Base-by-base conservation (phyloP, 306 rosid species). In the Trifolium repens region DNA sequence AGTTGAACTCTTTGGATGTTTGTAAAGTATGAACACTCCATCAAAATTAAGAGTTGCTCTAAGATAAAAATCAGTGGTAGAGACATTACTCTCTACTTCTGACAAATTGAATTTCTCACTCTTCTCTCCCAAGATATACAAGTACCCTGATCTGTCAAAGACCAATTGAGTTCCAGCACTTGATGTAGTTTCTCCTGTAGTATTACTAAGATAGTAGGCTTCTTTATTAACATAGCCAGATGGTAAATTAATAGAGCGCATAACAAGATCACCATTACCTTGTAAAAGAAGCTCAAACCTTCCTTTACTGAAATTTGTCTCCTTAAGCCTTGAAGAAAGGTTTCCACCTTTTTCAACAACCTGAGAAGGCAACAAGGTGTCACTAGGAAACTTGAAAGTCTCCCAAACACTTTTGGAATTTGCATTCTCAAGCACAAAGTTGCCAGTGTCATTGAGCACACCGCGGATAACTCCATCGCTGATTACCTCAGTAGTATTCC, bases 291-390 rank as follows among this genome's bases (percentile, higher is more conserved):
- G 72, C 66, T 76, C 82, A 72, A 82, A 89, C 70, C 62, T 76
- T 60, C 91, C 91, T 0, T 2, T 15, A 1, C 78, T 78, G 83
- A 83, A 89, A 76, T 83, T 46, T 1, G 50, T 43, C 50, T 63
- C 62, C 70, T 42, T 68, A 7, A 26, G 65, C 4, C 69, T 80
- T 50, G 90, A 84, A 40, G 80, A 68, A 44, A 89, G 89, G 46
- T 8, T 67, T 12, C 76, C 78, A 3, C 34, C 78, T 19, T 13
- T 39, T 11, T 49, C 74, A 24, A 87, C 10, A n/a, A 54, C 66
- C 49, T 87, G 92, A 5, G 81, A 74, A 2, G 89, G 96, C 75
- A 90, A 74, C 44, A 87, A 35, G 15, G 87, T 88, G 26, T 90
- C 84, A 0, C 40, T 71, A 5, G 79, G 86, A 42, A 73, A 1